Percentiles rank a stretch among this genome's conserved stretches.
Conservation (phyloP, 1,139 yeast genomes). For the Hansenula lynferdii region DNA sequence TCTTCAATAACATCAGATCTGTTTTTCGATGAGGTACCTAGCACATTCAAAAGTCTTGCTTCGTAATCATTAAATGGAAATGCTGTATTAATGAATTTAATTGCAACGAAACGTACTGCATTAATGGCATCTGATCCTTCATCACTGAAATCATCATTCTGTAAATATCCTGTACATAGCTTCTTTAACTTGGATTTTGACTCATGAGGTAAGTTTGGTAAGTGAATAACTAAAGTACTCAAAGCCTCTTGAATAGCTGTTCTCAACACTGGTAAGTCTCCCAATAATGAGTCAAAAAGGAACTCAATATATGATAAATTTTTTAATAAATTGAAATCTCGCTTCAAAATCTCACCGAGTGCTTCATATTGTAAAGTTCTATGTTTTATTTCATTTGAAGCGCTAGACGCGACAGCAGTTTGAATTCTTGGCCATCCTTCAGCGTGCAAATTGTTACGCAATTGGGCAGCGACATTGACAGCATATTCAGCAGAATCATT, state of each 20-base stretch:
- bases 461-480: conserved; percentile 41
- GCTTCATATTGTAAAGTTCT: conserved; percentile 75
- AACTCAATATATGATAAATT: conserved; percentile 57
- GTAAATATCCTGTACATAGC: conserved; percentile 37
- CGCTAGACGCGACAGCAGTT: conserved; percentile 26
- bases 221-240: conserved; percentile 49
- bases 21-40: conserved; percentile 56
- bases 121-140: conserved; percentile 26
- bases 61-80: conserved; percentile 66
- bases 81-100: conserved; percentile 61
- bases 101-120: conserved; percentile 53
- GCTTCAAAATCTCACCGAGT: conserved; percentile 57
- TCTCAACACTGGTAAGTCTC: conserved; percentile 59
- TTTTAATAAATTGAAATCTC: conserved; percentile 41
- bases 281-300: conserved; percentile 65
- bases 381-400: conserved; percentile 26
- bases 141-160: conserved; percentile 23
- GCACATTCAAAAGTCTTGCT: conserved; percentile 63
- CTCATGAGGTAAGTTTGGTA: conserved; percentile 35
- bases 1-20: conserved; percentile 77
- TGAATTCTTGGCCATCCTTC: conserved; percentile 60
- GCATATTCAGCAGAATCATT: conserved; percentile 28
- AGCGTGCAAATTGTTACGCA: conserved; percentile 44
- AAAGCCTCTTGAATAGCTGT: conserved; percentile 72
- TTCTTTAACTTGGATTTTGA: conserved; percentile 41